These are phyloP conservation scores for Carex scoparia DNA, from an alignment of 176 grass and related monocot genomes.

Conservation along the genomic window DNA sequence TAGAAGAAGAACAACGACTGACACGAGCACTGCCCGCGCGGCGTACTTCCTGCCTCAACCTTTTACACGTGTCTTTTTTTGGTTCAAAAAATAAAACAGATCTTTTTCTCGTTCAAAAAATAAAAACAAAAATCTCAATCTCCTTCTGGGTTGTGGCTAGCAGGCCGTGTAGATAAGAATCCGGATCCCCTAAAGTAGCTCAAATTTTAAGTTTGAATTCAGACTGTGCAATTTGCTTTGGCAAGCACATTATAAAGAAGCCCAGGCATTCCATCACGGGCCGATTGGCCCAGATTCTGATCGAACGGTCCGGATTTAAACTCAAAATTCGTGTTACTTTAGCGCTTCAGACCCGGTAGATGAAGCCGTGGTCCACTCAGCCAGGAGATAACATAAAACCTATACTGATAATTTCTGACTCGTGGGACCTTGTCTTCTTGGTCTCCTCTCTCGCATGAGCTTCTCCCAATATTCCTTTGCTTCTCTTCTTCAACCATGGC, in stretches of 20 bases:
- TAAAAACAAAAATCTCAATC: not conserved
- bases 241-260: no score
- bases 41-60: constrained; percentile 25
- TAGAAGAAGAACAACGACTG: constrained; percentile 8
- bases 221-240: no score
- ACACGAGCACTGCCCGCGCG: constrained; percentile 32
- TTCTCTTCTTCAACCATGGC: constrained; percentile 50
- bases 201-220: no score
- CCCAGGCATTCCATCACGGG: no score
- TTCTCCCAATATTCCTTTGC: constrained; percentile 17
- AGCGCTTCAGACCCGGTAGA: not conserved
- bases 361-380: not conserved
- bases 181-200: no score
- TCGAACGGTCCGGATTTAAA: no score
- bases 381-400: not conserved
- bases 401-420: not conserved
- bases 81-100: not conserved
- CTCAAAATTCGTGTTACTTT: no score
- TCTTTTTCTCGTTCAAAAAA: constrained; percentile 1
- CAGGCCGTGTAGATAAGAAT: no score
- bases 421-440: constrained; percentile 4
- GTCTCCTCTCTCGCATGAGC: not conserved
- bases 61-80: constrained; percentile 31
- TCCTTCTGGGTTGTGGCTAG: not conserved
- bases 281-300: no score